Conservation (phyloP, 495 filamentous ascomycete species). For the Tetracladium marchalianum region DNA sequence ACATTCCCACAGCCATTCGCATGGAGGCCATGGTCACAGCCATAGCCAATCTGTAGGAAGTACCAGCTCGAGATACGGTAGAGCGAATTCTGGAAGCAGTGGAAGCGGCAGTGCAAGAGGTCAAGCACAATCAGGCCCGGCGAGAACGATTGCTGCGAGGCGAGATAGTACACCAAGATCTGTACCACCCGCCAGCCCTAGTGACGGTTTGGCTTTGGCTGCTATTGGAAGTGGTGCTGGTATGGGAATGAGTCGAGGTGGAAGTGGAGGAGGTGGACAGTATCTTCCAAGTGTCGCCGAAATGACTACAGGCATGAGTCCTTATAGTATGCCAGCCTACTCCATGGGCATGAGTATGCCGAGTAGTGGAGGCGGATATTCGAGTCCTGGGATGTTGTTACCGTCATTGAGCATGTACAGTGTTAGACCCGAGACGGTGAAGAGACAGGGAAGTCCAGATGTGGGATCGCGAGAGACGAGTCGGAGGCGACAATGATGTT, state of each 20-base stretch:
- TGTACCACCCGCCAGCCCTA: constrained; percentile 26
- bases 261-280: constrained; percentile 26
- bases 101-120: constrained; percentile 17
- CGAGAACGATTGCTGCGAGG: constrained; percentile 16
- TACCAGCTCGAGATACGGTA: constrained; percentile 4
- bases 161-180: constrained; percentile 32
- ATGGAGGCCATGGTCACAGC: constrained; percentile 13
- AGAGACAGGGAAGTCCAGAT: constrained; percentile 24
- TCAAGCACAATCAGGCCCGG: constrained; percentile 59
- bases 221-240: constrained; percentile 23
- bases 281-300: constrained; percentile 43
- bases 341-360: constrained; percentile 19
- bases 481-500: constrained; percentile 28
- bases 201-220: constrained; percentile 19
- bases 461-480: constrained; percentile 29
- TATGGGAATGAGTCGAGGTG: constrained; percentile 16
- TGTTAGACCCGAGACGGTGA: constrained; percentile 4
- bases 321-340: constrained; percentile 44
- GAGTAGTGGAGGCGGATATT: constrained; percentile 18
- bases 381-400: constrained; percentile 33
- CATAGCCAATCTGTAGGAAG: constrained; percentile 9
- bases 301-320: constrained; percentile 43
- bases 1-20: constrained; percentile 35
- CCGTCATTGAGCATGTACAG: constrained; percentile 22
- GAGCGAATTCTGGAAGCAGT: constrained; percentile 6